These are phyloP conservation scores for Amaranthus palmeri DNA, from an alignment of 148 eudicot genomes.

Conservation along the genomic window DNA sequence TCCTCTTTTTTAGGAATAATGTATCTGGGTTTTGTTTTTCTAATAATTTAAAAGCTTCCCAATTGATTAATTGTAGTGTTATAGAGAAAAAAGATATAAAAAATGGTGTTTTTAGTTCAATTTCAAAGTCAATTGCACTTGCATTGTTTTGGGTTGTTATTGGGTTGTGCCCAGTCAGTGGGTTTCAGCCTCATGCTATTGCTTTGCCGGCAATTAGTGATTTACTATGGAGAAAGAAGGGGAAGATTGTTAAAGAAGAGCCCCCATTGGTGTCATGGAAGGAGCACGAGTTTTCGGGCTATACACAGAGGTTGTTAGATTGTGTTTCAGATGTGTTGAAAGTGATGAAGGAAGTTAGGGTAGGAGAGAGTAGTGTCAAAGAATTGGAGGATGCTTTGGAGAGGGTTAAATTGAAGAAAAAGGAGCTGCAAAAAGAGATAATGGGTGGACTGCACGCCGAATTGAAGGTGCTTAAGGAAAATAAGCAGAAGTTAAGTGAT, in stretches of 20 bases:
- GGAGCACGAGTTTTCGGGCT: constrained; percentile 51
- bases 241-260: constrained; percentile 24
- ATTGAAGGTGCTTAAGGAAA: constrained; percentile 36
- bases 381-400: constrained; percentile 43
- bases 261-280: constrained; percentile 26
- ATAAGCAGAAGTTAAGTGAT: constrained; percentile 33
- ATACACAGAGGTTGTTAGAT: constrained; percentile 45
- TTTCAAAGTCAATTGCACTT: constrained; percentile 40
- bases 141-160: constrained; percentile 47
- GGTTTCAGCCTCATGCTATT: constrained; percentile 34
- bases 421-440: constrained; percentile 55
- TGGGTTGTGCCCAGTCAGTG: constrained; percentile 50
- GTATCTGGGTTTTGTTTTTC: constrained; percentile 22
- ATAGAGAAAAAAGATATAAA: constrained; percentile 10
- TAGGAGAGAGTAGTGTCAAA: constrained; percentile 27
- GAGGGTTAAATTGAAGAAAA: constrained; percentile 48
- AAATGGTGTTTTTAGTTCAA: constrained; percentile 18
- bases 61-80: constrained; percentile 8
- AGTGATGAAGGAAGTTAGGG: constrained; percentile 52
- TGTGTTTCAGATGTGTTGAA: constrained; percentile 38
- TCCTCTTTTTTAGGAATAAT: constrained; percentile 12
- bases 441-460: constrained; percentile 47
- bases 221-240: constrained; percentile 31
- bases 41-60: constrained; percentile 11
- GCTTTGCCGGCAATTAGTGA: constrained; percentile 41